Percentiles rank a stretch among this genome's conserved stretches.
Conservation (phyloP, 2,329 filamentous ascomycete species). For the Pseudohalonectria lignicola region DNA sequence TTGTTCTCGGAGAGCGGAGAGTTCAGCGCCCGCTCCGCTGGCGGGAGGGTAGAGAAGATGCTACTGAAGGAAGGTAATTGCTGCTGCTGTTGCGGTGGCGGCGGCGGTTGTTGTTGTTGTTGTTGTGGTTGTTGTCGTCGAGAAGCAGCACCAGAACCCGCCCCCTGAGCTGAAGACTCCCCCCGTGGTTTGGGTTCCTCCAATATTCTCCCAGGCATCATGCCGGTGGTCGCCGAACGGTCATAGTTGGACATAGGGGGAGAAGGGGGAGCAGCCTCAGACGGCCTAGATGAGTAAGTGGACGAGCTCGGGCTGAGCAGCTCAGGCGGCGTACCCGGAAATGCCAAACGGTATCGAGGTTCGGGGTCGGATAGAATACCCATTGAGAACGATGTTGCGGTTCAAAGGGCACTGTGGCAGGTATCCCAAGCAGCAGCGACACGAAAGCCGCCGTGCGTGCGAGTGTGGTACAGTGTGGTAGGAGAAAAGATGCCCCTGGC, state of each 20-base stretch:
- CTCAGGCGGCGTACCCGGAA: constrained; percentile 43
- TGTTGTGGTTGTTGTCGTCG: constrained; percentile 9
- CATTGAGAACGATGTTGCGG: constrained; percentile 32
- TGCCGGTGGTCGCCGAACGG: constrained; percentile 28
- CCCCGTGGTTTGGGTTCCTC: too few species aligned
- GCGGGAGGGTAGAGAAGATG: too few species aligned
- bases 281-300: constrained; percentile 29
- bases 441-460: too few species aligned
- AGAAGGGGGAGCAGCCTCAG: constrained; percentile 14
- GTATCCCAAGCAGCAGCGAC: not conserved
- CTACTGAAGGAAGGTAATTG: constrained; percentile 47
- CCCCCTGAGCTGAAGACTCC: too few species aligned
- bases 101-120: constrained; percentile 9
- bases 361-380: constrained; percentile 41
- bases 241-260: constrained; percentile 50
- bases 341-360: constrained; percentile 35
- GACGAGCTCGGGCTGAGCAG: constrained; percentile 39
- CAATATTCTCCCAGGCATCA: constrained; percentile 30
- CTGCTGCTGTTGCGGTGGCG: constrained; percentile 22
- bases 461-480: too few species aligned
- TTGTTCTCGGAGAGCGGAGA: constrained; percentile 30
- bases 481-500: too few species aligned
- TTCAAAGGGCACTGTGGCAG: not conserved
- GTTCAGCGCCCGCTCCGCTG: constrained; percentile 28
- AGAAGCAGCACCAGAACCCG: not conserved